phyloP scores from a whole-genome alignment of 805 yeast species.

The Scheffersomyces ergatensis region DNA sequence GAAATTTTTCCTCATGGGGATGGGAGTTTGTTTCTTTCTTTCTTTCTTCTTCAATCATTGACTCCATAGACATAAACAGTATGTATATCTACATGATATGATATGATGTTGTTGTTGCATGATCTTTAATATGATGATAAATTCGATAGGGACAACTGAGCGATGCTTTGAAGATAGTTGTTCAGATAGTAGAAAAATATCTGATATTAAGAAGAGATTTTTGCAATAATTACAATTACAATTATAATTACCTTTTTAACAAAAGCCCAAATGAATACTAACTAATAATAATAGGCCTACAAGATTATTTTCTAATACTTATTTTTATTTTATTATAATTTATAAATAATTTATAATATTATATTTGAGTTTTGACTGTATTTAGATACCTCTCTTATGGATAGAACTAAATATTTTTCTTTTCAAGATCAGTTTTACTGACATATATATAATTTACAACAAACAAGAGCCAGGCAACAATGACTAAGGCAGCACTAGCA shows the following conservation, averaged over 20 bases:
- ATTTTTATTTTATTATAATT: no score
- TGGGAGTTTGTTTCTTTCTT: no score
- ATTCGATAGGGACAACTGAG: conserved; percentile 29
- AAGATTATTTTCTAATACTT: no score
- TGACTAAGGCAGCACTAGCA: conserved; percentile 66
- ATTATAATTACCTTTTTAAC: no score
- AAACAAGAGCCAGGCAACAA: conserved; percentile 73
- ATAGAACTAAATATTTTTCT: conserved; percentile 28
- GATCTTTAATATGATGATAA: conserved; percentile 11
- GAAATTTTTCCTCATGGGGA: no score
- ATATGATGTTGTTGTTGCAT: conserved; percentile 1
- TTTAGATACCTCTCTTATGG: no score
- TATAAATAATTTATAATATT: no score
- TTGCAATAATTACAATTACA: no score
- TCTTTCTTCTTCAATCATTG: background rate
- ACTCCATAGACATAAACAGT: no score
- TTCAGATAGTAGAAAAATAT: conserved; percentile 22
- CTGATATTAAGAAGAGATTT: no score
- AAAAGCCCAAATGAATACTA: no score
- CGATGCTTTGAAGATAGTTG: conserved; percentile 18
- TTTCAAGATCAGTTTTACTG: conserved; percentile 22
- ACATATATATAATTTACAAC: conserved; percentile 59
- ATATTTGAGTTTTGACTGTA: background rate
- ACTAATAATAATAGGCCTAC: background rate
- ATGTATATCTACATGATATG: no score